Conservation (phyloP, 2,329 filamentous ascomycete genomes). For the Nigrospora sphaerica region DNA sequence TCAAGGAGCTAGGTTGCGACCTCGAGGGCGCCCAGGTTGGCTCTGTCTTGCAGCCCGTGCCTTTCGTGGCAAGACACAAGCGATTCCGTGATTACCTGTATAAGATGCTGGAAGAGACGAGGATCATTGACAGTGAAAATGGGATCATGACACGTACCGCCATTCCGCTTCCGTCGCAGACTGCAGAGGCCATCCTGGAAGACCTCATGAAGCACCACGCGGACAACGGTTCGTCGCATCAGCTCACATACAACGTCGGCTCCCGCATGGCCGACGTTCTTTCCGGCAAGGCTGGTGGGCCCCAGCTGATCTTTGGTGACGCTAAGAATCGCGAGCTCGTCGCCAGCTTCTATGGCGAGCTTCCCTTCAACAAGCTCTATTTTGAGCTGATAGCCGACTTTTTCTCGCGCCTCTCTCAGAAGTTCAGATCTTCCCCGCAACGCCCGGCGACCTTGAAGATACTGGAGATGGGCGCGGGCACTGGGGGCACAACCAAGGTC, state of each 20-base stretch:
- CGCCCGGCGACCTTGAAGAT: slow-evolving; percentile 15
- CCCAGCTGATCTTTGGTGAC: slow-evolving; percentile 26
- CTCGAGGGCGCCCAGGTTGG: too few relatives aligned
- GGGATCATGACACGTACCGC: slow-evolving; percentile 19
- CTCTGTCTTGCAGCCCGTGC: slow-evolving; percentile 18
- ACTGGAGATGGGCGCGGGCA: slow-evolving; percentile 24
- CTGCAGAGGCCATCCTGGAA: slow-evolving; percentile 11
- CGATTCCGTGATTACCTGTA: slow-evolving; percentile 25
- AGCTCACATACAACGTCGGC: slow-evolving; percentile 10
- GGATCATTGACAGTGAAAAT: slow-evolving; percentile 16
- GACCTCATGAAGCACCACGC: slow-evolving; percentile 15
- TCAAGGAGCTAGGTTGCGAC: slow-evolving; percentile 23
- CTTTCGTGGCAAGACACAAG: slow-evolving; percentile 17
- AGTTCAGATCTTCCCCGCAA: not conserved
- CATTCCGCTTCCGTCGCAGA: slow-evolving; percentile 14
- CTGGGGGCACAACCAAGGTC: slow-evolving; percentile 22
- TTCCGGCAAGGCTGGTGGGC: slow-evolving; percentile 22
- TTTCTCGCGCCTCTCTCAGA: slow-evolving; percentile 9
- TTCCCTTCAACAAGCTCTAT: slow-evolving; percentile 19
- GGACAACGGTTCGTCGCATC: slow-evolving; percentile 12
- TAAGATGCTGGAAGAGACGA: slow-evolving; percentile 22
- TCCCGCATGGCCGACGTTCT: slow-evolving; percentile 14
- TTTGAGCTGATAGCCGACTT: slow-evolving; percentile 21
- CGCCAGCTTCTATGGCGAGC: slow-evolving; percentile 23
- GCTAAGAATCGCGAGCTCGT: slow-evolving; percentile 22